Evolutionary conservation across 2,329 filamentous ascomycete genomes (phyloP), one percentile per base, ranked within the genome.

Genomic region (Fusarium foetens): DNA sequence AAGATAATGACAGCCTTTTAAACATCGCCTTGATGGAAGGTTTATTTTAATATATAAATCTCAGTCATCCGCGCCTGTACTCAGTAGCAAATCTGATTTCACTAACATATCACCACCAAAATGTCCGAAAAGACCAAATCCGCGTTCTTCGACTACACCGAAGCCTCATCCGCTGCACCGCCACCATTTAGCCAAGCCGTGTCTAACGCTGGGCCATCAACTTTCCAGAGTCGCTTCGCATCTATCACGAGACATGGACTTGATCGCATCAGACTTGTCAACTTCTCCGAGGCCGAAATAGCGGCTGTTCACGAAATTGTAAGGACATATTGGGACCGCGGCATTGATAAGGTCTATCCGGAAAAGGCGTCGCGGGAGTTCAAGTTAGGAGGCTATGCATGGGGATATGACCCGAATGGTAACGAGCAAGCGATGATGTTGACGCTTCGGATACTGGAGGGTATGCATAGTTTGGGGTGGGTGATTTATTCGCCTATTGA

Each of bases 221-320:
- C 8, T 6, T 46, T 25, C 14, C 58, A 29, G 16, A 54, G 23
- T 7, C 49, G 36, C 2, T 64, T 71, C 8, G 58, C 62, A 3
- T 68, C 62, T 1, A 51, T 73, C 8, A 52, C 49, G 7, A 31
- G 68, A 2, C 48, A 55, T n/a, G 35, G 17, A 0, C 21, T 52
- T 6, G 66, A 73, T 9, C 70, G 70, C 7, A 58, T 73, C 7
- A 59, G 36, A 1, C 35, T 73, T 3, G 55, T 71, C 8, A 73
- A 58, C 12, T 67, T 73, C 17, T 43, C 49, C 0, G 66, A 71
- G n/a, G 9, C 4, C 0, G 70, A 73, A 8, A 49, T 71, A 2
- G 38, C 53, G 13, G 38, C 36, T 3, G 16, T 73, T 4, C 53
- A 71, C 2, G 49, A 71, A 9, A 36, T 39, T 1, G 31, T 73